These are phyloP conservation scores for Citrus medica DNA, from an alignment of 345 rosid species.

Conservation along the genomic window DNA sequence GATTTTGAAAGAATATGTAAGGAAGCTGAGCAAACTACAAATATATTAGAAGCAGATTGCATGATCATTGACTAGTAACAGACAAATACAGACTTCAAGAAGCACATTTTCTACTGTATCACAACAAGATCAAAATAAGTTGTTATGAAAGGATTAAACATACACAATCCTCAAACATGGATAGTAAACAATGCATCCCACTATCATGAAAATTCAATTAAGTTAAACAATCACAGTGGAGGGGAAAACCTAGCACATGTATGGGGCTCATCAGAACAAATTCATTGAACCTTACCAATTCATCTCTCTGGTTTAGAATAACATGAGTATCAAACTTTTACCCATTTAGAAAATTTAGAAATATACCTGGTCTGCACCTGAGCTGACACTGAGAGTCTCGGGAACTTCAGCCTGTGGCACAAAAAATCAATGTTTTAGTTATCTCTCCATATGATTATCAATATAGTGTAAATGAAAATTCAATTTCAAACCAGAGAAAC, in stretches of 20 bases:
- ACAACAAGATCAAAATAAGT: neutral
- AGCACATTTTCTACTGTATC: neutral
- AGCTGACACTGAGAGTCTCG: slow-evolving; percentile 35
- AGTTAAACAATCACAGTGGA: neutral
- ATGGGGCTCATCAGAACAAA: neutral
- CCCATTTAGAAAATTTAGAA: neutral
- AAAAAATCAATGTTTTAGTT: slow-evolving; percentile 11
- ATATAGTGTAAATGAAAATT: neutral
- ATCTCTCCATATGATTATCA: neutral
- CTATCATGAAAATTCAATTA: neutral
- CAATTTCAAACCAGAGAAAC: neutral
- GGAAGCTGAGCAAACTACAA: neutral
- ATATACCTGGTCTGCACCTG: slow-evolving; percentile 53
- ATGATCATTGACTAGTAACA: neutral
- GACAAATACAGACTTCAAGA: neutral
- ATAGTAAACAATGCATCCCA: neutral
- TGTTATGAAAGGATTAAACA: neutral
- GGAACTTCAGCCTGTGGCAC: slow-evolving; percentile 31
- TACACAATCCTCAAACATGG: neutral
- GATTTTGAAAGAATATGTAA: neutral
- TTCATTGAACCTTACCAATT: neutral
- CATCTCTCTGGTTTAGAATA: neutral
- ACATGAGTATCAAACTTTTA: neutral
- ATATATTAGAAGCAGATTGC: neutral
- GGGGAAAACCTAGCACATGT: too few relatives aligned